Evolutionary conservation across 1,284 basidiomycete species (phyloP).

Genomic region (Exobasidium cylindrosporum): DNA sequence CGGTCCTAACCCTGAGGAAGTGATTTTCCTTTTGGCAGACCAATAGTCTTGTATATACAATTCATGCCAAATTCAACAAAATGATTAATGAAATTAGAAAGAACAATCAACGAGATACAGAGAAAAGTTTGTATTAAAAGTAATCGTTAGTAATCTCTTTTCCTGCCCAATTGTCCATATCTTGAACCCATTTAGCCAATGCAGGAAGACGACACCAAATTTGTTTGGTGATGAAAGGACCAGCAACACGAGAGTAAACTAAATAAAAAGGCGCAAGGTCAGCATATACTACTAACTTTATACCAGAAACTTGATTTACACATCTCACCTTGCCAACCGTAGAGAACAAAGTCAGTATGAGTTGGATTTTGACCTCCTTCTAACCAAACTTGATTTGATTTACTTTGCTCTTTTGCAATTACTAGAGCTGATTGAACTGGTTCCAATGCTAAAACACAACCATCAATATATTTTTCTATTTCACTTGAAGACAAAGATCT

Average conservation of each 20-base stretch:
- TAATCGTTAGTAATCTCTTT: conserved; percentile 17
- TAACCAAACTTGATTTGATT: conserved; percentile 22
- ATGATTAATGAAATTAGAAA: not conserved
- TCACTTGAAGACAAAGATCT: conserved; percentile 17
- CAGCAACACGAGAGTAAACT: conserved; percentile 29
- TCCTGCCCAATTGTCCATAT: conserved; percentile 32
- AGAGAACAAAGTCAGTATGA: conserved; percentile 41
- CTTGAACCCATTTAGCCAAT: conserved; percentile 29
- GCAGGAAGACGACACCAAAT: conserved; percentile 31
- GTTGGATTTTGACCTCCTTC: conserved; percentile 33
- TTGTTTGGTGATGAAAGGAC: conserved; percentile 21
- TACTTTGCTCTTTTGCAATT: not conserved
- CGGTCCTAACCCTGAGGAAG: too few species aligned
- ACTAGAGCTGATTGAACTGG: conserved; percentile 13
- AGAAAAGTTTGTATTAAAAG: not conserved
- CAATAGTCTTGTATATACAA: too few species aligned
- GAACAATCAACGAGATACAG: not conserved
- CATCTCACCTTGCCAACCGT: conserved; percentile 40
- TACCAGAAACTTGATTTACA: too few species aligned
- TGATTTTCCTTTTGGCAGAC: not conserved
- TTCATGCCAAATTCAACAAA: not conserved
- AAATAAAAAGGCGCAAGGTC: too few species aligned
- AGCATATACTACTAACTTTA: too few species aligned
- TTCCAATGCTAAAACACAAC: conserved; percentile 7
- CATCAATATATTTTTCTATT: conserved; percentile 19